Base-by-base conservation (phyloP, 768 basidiomycete genomes). In the Boletellus ananas region DNA sequence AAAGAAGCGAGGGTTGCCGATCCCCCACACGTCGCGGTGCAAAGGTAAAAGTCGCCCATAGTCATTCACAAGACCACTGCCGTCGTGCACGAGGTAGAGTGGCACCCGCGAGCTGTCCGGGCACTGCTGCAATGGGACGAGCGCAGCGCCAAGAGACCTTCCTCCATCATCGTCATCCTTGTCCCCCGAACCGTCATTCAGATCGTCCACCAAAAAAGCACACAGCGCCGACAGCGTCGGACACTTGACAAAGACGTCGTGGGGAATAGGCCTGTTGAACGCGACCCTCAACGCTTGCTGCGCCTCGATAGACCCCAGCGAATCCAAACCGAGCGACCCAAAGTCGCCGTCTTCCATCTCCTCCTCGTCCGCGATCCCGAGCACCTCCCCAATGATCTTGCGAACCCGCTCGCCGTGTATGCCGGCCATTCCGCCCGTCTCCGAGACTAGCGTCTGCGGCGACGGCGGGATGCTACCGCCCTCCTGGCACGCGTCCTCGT, bases 71-170 rank as follows among this genome's bases (percentile, higher is more conserved):
- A 85, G 62, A 0, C 87, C 87, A 54, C 83, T 85, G 6, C 87
- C 87, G 53, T 89, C 87, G 56, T 90, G 86, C 10, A 90, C 71
- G 20, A 90, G 74, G 49, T 86, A 76, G 4, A 90, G 71, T 1
- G 80, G 85, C 0, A 64, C 46, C 3, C 43, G 51, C 12, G 45
- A 23, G 9, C 62, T 51, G 3, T 49, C 36, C 1, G 43, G 45
- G 20, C 68, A 56, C 27, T 55, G 59, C 49, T 79, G 83, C 35
- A 82, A 58, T 18, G 61, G 56, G 14, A 71, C 52, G 0, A 73
- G 69, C 7, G 60, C 54, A 4, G 51, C 57, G n/a, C 71, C 66
- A 3, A 69, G 61, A 17, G 49, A 54, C 1, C 11, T 3, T 10
- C 20, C 34, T 14, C n/a, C 12, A 1, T 27, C 36, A 31, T 8